Evolutionary conservation across 768 basidiomycete species (phyloP), one percentile per base, ranked within the genome.

Genomic region (Austroboletus festivus): DNA sequence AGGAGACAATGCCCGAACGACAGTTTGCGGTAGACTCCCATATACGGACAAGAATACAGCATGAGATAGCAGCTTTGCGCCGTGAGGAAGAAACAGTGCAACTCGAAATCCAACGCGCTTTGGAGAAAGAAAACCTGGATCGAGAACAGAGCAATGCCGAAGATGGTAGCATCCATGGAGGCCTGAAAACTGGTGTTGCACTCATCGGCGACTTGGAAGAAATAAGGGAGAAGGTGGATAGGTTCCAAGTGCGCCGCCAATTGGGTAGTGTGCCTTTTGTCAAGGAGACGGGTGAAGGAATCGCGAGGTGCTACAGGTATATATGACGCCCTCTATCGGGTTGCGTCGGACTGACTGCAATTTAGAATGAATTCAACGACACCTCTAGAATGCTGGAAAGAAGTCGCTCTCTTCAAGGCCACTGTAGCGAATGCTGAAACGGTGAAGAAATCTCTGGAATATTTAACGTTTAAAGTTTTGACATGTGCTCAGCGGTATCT

Each of bases 91-190:
- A 81, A 50, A 64, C 71, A 30, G 83, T 94, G 11, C 80, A 78
- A 37, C 70, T 73, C 40, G 80, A 90, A 69, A 91, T 94, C 28
- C 85, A 89, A 59, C 71, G 64, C 26, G 89, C 87, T 2, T 73
- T 94, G 41, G 87, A 93, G 73, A 86, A 83, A 71, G 91, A 93
- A 72, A 94, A 93, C 68, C 66, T 93, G 43, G 87, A 92, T 65
- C 76, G 78, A 48, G 90, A 93, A 68, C 76, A 73, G 55, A 65
- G 68, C 22, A 74, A 78, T 73, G 74, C 75, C 15, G 79, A 76
- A 30, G 73, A 67, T 30, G 71, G 52, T 24, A 52, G 61, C 9
- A 58, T 69, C 24, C 76, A 74, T 18, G 73, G 69, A 19, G 64
- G 72, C 23, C 60, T 82, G 38, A 81, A 75, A 61, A 83, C 77